Base-by-base conservation (phyloP, 768 basidiomycete species). In the Trametes sanguinea region DNA sequence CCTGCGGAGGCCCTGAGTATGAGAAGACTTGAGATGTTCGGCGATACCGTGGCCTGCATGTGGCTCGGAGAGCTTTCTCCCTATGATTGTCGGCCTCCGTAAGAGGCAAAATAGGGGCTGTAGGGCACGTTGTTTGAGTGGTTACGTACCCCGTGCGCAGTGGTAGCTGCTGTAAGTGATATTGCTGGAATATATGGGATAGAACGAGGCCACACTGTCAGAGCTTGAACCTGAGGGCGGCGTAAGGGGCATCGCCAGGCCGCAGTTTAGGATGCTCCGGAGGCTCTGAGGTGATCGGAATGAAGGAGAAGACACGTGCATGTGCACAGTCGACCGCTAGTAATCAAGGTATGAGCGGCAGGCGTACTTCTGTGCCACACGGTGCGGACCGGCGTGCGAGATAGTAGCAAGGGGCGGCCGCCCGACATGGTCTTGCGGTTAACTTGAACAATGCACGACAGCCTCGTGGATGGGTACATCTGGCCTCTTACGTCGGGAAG, bases 401-500 rank as follows among this genome's bases (percentile, higher is more conserved):
- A 51, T 13, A 10, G 45, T 17, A 27, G 1, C 5, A 50, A 22
- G 17, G 29, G n/a, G 32, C 50, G 9, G 32, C n/a, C 11, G 46
- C 57, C 32, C 32, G n/a, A 45, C n/a, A 42, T 35, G n/a, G 50
- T 33, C 32, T 30, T 45, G 33, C 57, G 11, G 9, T 58, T 50
- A 42, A 45, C 57, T 51, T 59, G 14, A 16, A 2, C 10, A n/a
- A 35, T 9, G 37, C 6, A 42, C 29, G 30, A 32, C 4, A 16
- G 45, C 51, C 46, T 47, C 44, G 52, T 60, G 53, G 22, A 37
- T 54, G 51, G 45, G 53, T 54, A 54, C 27, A 14, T 46, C n/a
- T 11, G 17, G 17, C 59, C 59, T 27, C 32, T 52, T 51, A 53
- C 58, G 58, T 45, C 32, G 40, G 7, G 45, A 37, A 46, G 33